These are phyloP conservation scores for Agarophyton chilense DNA, from an alignment of 23 red algal species.

Conservation along the genomic window DNA sequence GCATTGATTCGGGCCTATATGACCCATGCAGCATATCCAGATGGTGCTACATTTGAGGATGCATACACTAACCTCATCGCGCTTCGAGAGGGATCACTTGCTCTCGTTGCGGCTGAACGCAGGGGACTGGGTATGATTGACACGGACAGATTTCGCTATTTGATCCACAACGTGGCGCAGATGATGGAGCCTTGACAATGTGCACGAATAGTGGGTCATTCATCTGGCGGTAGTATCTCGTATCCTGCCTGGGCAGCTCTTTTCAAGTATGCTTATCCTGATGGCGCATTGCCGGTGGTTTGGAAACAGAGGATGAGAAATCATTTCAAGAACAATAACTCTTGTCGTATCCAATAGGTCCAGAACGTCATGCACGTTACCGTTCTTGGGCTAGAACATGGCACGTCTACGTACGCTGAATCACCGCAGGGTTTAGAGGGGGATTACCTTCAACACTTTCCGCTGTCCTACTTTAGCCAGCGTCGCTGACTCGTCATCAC, in stretches of 20 bases:
- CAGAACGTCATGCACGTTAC: constrained; percentile 42
- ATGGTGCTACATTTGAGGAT: constrained; percentile 67
- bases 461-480: constrained; percentile 6
- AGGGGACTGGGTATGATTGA: not conserved
- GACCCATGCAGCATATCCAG: constrained; percentile 41
- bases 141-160: constrained; percentile 37
- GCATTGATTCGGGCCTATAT: constrained; percentile 46
- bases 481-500: constrained; percentile 42
- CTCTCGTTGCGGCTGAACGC: constrained; percentile 17
- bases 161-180: constrained; percentile 51
- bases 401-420: not conserved
- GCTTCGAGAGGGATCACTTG: constrained; percentile 58
- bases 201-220: constrained; percentile 40
- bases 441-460: not conserved
- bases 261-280: constrained; percentile 56
- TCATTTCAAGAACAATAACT: constrained; percentile 31
- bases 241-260: constrained; percentile 34
- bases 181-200: constrained; percentile 65
- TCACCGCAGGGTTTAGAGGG: constrained; percentile 12
- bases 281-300: constrained; percentile 39
- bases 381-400: constrained; percentile 47
- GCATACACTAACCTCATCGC: constrained; percentile 58
- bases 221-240: constrained; percentile 36
- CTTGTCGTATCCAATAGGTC: constrained; percentile 54
- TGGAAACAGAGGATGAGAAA: constrained; percentile 40